phyloP scores from a whole-genome alignment of 345 rosid genomes.

The Durio zibethinus region DNA sequence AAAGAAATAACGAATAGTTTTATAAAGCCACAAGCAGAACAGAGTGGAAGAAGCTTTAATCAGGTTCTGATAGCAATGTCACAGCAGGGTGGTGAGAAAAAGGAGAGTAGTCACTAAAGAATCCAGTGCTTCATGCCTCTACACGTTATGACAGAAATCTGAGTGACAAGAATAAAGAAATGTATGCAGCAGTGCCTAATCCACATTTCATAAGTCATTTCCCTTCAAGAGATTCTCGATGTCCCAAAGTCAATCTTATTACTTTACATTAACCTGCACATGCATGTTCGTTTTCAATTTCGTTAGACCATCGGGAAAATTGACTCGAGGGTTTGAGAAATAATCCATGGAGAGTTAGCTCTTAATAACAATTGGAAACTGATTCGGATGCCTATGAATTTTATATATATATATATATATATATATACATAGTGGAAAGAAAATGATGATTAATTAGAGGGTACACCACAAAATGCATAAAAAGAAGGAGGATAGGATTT shows the following conservation, averaged over 20 bases:
- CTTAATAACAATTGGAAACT: too few relatives aligned
- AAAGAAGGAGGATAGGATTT: too few relatives aligned
- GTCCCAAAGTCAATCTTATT: neutral
- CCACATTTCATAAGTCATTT: neutral
- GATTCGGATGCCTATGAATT: too few relatives aligned
- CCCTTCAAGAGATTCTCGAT: constrained; percentile 3
- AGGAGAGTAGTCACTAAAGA: neutral
- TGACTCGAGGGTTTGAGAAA: too few relatives aligned
- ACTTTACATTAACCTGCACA: neutral
- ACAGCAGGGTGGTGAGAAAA: neutral
- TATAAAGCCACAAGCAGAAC: neutral
- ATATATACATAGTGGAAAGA: too few relatives aligned
- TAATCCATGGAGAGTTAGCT: too few relatives aligned
- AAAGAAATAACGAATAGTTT: neutral
- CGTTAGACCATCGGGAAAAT: too few relatives aligned
- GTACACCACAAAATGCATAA: too few relatives aligned
- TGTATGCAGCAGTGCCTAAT: neutral
- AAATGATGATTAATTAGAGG: too few relatives aligned
- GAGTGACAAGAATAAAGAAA: neutral
- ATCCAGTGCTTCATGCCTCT: neutral
- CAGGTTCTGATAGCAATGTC: neutral
- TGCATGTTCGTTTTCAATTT: neutral
- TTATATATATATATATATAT: too few relatives aligned
- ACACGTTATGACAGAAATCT: neutral
- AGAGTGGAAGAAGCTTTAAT: neutral